Percentiles rank a stretch among this genome's conserved stretches.
phyloP scores from a whole-genome alignment of 805 yeast species.

The Saturnispora sekii region DNA sequence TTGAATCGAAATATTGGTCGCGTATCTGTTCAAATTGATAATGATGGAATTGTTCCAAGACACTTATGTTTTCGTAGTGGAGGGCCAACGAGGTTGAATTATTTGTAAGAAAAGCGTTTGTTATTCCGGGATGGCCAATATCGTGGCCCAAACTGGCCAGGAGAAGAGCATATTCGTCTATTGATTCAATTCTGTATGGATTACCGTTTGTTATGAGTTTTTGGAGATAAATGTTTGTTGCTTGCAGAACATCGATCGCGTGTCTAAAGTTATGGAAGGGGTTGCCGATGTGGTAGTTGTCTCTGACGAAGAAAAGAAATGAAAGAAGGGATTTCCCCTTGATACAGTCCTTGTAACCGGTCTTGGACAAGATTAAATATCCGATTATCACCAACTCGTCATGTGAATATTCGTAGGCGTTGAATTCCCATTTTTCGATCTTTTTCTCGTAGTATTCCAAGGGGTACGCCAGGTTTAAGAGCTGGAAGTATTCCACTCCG shows the following conservation, averaged over 20 bases:
- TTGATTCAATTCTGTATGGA: constrained; percentile 9
- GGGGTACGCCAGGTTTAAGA: constrained; percentile 19
- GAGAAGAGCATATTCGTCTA: constrained; percentile 49
- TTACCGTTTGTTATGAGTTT: constrained; percentile 10
- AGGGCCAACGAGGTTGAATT: constrained; percentile 54
- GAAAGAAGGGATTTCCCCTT: constrained; percentile 7
- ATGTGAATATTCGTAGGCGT: constrained; percentile 52
- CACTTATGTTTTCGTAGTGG: constrained; percentile 54
- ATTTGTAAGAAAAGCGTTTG: constrained; percentile 58
- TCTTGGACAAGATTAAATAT: constrained; percentile 37
- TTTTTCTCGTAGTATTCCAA: constrained; percentile 23
- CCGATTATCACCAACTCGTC: constrained; percentile 62
- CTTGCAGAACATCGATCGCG: constrained; percentile 92
- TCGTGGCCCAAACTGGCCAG: constrained; percentile 92
- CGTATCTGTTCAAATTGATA: constrained; percentile 45
- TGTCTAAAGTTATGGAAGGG: constrained; percentile 94
- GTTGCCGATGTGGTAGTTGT: constrained; percentile 74
- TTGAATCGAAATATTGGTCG: constrained; percentile 11
- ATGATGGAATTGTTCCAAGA: constrained; percentile 76
- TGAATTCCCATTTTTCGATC: constrained; percentile 57
- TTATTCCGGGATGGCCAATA: constrained; percentile 94
- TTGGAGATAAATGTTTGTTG: constrained; percentile 55
- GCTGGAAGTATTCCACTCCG: constrained; percentile 22
- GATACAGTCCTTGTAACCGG: not conserved
- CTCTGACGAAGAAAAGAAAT: constrained; percentile 59